Evolutionary conservation across 768 basidiomycete species (phyloP).

Genomic region (Trametes cinnabarina): DNA sequence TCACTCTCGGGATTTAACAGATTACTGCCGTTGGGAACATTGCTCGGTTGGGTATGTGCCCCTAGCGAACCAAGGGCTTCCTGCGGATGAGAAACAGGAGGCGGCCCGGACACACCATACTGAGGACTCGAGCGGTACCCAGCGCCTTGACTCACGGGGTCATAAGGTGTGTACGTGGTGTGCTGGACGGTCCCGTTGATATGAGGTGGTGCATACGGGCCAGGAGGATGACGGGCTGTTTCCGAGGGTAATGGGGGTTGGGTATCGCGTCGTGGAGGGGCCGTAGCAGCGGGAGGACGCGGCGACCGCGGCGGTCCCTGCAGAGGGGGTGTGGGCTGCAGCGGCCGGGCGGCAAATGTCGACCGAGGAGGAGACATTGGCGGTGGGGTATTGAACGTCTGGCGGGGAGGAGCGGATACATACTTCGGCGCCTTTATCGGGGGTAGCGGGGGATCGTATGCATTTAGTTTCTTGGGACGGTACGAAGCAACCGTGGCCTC

Average conservation of each 20-base stretch:
- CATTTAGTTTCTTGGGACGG: slow-evolving; percentile 65
- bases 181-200: not conserved
- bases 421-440: slow-evolving; percentile 42
- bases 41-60: too few species aligned
- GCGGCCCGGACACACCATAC: not conserved
- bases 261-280: slow-evolving; percentile 1
- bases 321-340: slow-evolving; percentile 16
- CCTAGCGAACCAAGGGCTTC: too few species aligned
- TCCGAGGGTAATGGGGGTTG: not conserved
- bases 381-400: slow-evolving; percentile 6
- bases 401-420: slow-evolving; percentile 16
- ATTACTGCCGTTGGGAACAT: too few species aligned
- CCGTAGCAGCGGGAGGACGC: slow-evolving; percentile 3
- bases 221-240: not conserved
- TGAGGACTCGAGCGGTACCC: not conserved
- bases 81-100: not conserved
- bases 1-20: too few species aligned
- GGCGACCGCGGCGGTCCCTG: slow-evolving; percentile 6
- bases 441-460: slow-evolving; percentile 76
- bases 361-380: slow-evolving; percentile 11
- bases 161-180: not conserved
- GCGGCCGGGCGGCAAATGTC: not conserved
- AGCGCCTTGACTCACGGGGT: not conserved
- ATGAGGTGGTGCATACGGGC: not conserved
- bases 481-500: slow-evolving; percentile 45